A percentile compares a stretch with the other conserved stretches of the same genome.
phyloP scores from a whole-genome alignment of 192 early-diverging fungal genomes.

The Dimargaris verticillata region DNA sequence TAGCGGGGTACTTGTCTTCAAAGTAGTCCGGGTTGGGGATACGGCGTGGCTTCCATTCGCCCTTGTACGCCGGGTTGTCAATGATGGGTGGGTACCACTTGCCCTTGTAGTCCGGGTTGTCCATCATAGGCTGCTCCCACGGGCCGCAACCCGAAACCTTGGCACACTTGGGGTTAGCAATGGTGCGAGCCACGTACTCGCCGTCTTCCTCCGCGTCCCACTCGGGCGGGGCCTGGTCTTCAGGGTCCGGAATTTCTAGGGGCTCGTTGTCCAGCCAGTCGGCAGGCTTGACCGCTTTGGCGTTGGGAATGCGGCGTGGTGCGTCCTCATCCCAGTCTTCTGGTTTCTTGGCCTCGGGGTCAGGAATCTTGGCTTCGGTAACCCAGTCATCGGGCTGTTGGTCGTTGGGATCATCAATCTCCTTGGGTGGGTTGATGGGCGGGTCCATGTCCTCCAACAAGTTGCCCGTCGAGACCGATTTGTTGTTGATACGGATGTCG shows the following conservation, averaged over 20 bases:
- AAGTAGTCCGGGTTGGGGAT: conserved; percentile 74
- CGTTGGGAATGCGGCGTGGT: conserved; percentile 56
- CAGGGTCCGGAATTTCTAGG: conserved; percentile 54
- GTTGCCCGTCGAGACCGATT: conserved; percentile 41
- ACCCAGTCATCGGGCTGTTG: conserved; percentile 80
- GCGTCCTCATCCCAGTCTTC: conserved; percentile 82
- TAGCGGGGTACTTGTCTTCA: conserved; percentile 60
- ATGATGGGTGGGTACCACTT: conserved; percentile 74
- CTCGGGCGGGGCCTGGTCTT: conserved; percentile 67
- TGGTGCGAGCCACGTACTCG: conserved; percentile 63
- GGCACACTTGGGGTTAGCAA: conserved; percentile 69
- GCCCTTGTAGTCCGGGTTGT: conserved; percentile 79
- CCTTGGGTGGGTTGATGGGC: conserved; percentile 75
- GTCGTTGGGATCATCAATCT: conserved; percentile 59
- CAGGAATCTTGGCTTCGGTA: conserved; percentile 64
- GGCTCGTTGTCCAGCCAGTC: conserved; percentile 79
- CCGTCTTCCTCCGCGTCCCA: conserved; percentile 91
- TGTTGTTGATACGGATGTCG: conserved; percentile 59
- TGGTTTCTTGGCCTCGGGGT: conserved; percentile 59
- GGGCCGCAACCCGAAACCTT: conserved; percentile 55
- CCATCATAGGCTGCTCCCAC: conserved; percentile 64
- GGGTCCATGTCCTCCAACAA: conserved; percentile 66
- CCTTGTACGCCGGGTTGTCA: conserved; percentile 88
- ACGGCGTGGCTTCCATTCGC: conserved; percentile 67
- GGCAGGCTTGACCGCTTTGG: conserved; percentile 61